Base-by-base conservation (phyloP, 1,284 basidiomycete genomes). In the Cutaneotrichosporon dermatis region DNA sequence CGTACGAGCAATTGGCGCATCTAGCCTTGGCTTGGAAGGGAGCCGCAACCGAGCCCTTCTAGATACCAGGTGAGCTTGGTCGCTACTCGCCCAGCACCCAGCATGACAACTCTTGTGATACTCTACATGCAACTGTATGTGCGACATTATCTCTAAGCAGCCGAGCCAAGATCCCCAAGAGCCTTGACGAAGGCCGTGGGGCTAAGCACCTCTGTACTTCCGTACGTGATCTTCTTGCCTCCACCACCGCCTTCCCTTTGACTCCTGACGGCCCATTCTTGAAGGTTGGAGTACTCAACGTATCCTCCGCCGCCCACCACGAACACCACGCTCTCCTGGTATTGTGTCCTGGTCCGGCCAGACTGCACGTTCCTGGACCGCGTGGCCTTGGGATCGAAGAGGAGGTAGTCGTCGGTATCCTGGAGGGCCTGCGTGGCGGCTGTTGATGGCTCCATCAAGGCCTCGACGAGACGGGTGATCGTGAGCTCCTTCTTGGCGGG, bases 231-330 rank as follows among this genome's bases (percentile, higher is more conserved):
- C 69, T 84, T 84, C 79, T 90, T 91, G 13, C 88, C 88, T 3
- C 76, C 76, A 4, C 74, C 73, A n/a, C 72, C 77, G 7, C 73
- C 75, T 56, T 65, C 72, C 60, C 66, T 62, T 62, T 65, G 69
- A 9, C 85, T 85, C 76, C 85, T 86, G 49, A 75, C 79, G 6
- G 88, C 90, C 89, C 92, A 95, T 75, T 97, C 94, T 73, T 89
- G 86, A 66, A 99, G 78, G 76, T 99, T 99, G 6, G 92, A 91
- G 70, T 95, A 97, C 79, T 99, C 96, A 55, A 99, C 92, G 72
- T 99, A 96, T 16, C 92, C 89, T 1, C 93, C 96, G 4, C 96
- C 96, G 4, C 96, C 96, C 1, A 99, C 94, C 12, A 99, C 83
- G 69, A 99, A 99, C 2, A 99, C 89, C 67, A 93, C 85, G 13